Evolutionary conservation across 148 eudicot species (phyloP), one percentile per base, ranked within the genome.

Genomic region (Rheum nobile): DNA sequence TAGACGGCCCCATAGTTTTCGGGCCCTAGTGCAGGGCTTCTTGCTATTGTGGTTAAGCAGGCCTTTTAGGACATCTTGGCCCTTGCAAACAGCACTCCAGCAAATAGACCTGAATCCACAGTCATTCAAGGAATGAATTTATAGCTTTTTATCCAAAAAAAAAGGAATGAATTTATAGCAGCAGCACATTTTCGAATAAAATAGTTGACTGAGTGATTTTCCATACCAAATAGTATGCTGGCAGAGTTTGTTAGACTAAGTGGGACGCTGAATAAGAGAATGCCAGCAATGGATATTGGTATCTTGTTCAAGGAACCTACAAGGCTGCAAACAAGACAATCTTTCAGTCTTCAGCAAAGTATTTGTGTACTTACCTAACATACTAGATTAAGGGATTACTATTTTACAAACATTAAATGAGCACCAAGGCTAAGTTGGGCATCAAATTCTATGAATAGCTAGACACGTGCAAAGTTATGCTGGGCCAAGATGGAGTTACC

Each of bases 171-270:
- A 35, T 35, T 12, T 29, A 22, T 41, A 41, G 43, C 34, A 37
- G 26, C 31, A 57, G 52, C 17, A 69, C n/a, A 34, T 29, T 63
- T n/a, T 63, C n/a, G 9, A 41, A 71, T 71, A 26, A 39, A 41
- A 29, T 12, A 38, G 42, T 19, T 37, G 41, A 35, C 7, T 74
- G 17, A 34, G 42, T 35, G 41, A 73, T 17, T 46, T 68, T 52
- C n/a, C 83, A 83, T 79, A 89, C 94, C 94, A 74, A 91, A 91
- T 71, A 91, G 85, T 71, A 91, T 87, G 84, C 94, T 91, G 88
- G 79, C 81, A 77, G 85, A 82, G 80, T 86, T 89, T 78, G 88
- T 83, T 39, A 85, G 21, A 72, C 89, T 91, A 38, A 88, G 74
- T 14, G 93, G 94, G 79, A 89, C 97, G 41, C 85, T 87, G 84